phyloP scores from a whole-genome alignment of 2,329 filamentous ascomycete genomes.

The Trichoderma lentiforme region DNA sequence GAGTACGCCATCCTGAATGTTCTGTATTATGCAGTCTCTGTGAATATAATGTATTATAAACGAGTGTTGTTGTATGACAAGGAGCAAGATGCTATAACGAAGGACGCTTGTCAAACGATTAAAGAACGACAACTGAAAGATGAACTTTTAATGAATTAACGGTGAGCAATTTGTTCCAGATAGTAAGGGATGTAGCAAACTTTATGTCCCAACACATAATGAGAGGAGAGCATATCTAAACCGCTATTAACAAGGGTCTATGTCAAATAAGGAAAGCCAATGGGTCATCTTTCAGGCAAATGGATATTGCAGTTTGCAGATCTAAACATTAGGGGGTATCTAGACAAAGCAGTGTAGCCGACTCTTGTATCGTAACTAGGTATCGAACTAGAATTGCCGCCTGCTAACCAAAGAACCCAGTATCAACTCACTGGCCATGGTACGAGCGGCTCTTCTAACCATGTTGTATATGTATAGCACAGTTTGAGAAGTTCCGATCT shows the following conservation, averaged over 20 bases:
- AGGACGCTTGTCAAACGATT: not conserved
- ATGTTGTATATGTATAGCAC: not conserved
- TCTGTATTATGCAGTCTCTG: not conserved
- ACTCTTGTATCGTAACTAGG: not conserved
- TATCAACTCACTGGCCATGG: not conserved
- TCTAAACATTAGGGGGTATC: not conserved
- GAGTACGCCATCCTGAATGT: constrained; percentile 29
- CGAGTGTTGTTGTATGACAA: not conserved
- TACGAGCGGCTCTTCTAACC: not conserved
- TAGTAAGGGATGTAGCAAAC: not conserved
- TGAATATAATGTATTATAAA: not conserved
- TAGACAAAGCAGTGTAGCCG: not conserved
- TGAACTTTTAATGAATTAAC: not conserved
- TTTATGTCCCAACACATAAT: not conserved
- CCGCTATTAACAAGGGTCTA: not conserved
- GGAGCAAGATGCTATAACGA: not conserved
- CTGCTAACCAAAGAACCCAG: not conserved
- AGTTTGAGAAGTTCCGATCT: not conserved
- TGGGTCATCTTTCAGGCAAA: not conserved
- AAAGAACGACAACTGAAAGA: not conserved
- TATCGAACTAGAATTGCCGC: not conserved
- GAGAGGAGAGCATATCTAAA: not conserved
- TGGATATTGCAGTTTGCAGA: not conserved
- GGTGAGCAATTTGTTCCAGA: not conserved
- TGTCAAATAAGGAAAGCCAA: not conserved